A percentile compares a stretch with the other conserved stretches of the same genome.
Conservation (phyloP, 495 filamentous ascomycete species). For the Penicillium maclennaniae region DNA sequence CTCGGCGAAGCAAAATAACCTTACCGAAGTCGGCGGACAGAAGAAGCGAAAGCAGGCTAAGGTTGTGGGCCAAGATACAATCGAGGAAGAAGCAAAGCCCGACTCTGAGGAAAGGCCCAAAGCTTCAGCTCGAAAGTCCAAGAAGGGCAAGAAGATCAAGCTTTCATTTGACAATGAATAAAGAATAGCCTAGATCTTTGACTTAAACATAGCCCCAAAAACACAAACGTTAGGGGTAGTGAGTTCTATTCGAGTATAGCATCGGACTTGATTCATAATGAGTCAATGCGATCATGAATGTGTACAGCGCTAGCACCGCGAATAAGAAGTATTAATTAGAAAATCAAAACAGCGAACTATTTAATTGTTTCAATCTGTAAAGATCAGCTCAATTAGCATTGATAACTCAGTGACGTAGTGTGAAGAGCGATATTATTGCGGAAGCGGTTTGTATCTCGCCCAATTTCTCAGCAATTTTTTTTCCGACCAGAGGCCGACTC, state of each 20-base stretch:
- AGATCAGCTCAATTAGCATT: background rate
- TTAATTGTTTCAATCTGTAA: background rate
- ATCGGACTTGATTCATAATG: constrained; percentile 17
- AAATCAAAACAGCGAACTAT: background rate
- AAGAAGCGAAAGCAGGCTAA: constrained; percentile 45
- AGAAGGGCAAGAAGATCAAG: constrained; percentile 48
- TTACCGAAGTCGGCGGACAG: constrained; percentile 41
- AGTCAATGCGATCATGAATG: constrained; percentile 13
- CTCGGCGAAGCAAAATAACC: constrained; percentile 31
- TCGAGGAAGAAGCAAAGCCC: constrained; percentile 16
- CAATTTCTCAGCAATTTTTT: constrained; percentile 29
- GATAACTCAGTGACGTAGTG: background rate
- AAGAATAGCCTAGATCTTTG: background rate
- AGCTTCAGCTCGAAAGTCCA: constrained; percentile 31
- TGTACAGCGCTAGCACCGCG: constrained; percentile 1
- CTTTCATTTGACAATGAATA: constrained; percentile 42
- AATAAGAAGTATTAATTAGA: background rate
- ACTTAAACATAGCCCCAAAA: no score
- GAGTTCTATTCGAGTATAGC: background rate
- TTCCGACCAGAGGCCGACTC: constrained; percentile 13
- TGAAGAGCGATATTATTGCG: background rate
- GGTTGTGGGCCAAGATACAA: constrained; percentile 35
- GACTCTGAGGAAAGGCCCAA: constrained; percentile 26
- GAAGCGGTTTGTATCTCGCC: constrained; percentile 1
- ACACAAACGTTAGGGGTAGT: no score